These are phyloP conservation scores for Pascua guehoae DNA, from an alignment of 1,284 basidiomycete genomes.

Conservation along the genomic window DNA sequence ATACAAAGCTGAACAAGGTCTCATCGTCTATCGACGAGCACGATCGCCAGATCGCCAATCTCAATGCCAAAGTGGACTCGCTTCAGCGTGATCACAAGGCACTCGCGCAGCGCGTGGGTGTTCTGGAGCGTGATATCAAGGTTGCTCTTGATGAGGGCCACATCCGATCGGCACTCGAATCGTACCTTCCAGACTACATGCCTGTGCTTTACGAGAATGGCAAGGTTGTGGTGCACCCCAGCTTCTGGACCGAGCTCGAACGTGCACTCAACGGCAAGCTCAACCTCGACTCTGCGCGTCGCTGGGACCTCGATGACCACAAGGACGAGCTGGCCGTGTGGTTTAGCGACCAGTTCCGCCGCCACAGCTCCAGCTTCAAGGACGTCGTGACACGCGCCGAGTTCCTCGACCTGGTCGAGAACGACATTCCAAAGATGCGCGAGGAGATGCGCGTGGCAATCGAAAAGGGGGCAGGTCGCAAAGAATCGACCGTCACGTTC, in stretches of 20 bases:
- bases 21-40: background rate
- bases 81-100: slow-evolving; percentile 21
- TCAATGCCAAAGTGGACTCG: background rate
- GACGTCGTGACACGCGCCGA: background rate
- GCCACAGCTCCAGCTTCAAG: too few relatives aligned
- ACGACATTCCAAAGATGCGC: slow-evolving; percentile 6
- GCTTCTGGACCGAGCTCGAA: slow-evolving; percentile 52
- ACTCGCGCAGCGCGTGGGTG: slow-evolving; percentile 57
- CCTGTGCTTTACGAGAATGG: slow-evolving; percentile 49
- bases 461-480: slow-evolving; percentile 29
- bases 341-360: background rate
- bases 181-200: slow-evolving; percentile 47
- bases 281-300: slow-evolving; percentile 28
- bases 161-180: slow-evolving; percentile 44
- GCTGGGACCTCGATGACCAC: slow-evolving; percentile 15
- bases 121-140: slow-evolving; percentile 57
- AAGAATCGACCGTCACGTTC: slow-evolving; percentile 55
- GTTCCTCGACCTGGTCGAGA: slow-evolving; percentile 21
- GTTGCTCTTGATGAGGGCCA: slow-evolving; percentile 37
- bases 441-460: slow-evolving; percentile 26
- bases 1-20: background rate
- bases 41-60: background rate
- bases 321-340: slow-evolving; percentile 3
- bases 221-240: slow-evolving; percentile 48
- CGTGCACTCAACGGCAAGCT: slow-evolving; percentile 36